Conservation (phyloP, 2,329 filamentous ascomycete species). For the Ascochyta viciae-villosae region DNA sequence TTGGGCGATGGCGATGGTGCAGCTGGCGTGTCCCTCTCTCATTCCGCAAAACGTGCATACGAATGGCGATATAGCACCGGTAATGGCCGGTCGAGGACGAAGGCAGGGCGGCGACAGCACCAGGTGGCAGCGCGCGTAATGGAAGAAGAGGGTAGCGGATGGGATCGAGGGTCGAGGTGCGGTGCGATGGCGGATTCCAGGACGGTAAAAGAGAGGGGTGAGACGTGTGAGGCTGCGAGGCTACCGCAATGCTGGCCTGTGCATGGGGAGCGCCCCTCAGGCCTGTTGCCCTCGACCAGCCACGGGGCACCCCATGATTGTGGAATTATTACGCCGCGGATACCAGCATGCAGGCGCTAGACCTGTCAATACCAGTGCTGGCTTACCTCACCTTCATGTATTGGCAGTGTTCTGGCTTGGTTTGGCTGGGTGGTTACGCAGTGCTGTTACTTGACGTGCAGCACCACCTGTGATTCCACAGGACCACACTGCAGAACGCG, state of each 20-base stretch:
- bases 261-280: slow-evolving; percentile 5
- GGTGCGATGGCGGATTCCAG: slow-evolving; percentile 25
- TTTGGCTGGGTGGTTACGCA: not conserved
- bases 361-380: slow-evolving; percentile 1
- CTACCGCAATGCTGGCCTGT: too few species aligned
- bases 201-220: not conserved
- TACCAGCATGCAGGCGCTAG: slow-evolving; percentile 14
- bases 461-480: not conserved
- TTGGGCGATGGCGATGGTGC: slow-evolving; percentile 36
- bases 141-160: slow-evolving; percentile 35
- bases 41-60: slow-evolving; percentile 36
- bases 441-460: not conserved
- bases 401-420: too few species aligned
- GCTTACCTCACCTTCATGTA: slow-evolving; percentile 4
- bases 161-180: slow-evolving; percentile 32
- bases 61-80: slow-evolving; percentile 33
- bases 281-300: slow-evolving; percentile 6
- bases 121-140: slow-evolving; percentile 25
- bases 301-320: slow-evolving; percentile 10
- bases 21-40: slow-evolving; percentile 38
- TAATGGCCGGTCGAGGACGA: slow-evolving; percentile 26
- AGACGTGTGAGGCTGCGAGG: not conserved
- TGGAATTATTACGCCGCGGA: slow-evolving; percentile 15
- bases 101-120: slow-evolving; percentile 15
- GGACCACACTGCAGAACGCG: too few species aligned